Base-by-base conservation (phyloP, 371 early-diverging fungal genomes). In the Actinomucor elegans region DNA sequence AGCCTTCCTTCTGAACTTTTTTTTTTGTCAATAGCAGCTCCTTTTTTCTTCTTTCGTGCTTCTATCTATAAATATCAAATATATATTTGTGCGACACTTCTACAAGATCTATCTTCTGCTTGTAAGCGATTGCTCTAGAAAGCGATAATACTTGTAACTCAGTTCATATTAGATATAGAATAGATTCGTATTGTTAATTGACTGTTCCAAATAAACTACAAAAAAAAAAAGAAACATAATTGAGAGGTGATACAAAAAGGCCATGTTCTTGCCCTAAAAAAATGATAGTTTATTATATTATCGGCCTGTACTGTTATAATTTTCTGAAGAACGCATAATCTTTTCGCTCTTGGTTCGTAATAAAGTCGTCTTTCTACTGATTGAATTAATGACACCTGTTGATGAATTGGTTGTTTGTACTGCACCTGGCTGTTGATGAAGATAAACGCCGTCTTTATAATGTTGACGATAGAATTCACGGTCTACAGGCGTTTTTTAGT, bases 371-470 rank as follows among this genome's bases (percentile, higher is more conserved):
- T 48, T 57, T 52, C 67, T 54, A 32, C 48, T 43, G 14, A 64
- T 41, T 26, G 47, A 48, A 27, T 31, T 40, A 29, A 52, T 50
- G 27, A 53, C 32, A 15, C 32, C 33, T 32, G 28, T 20, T 18
- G 48, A 23, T 7, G 29, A 11, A 41, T 35, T 35, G 3, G 35
- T 14, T 14, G 10, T 44, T 36, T 37, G 27, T 10, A 17, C 21
- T 11, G 23, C 47, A 42, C 43, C 32, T 8, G 58, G 63, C n/a
- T 60, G 52, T 27, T 67, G 68, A 61, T 75, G 57, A 24, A 80
- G 62, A 55, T 83, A 83, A 11, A 83, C 81, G n/a, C 83, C 83
- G 52, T 83, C 77, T 55, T 80, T 78, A 57, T 83, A 83, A 50
- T 78, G 59, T 17, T 77, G 69, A 32, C 75, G 70, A 52, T 83